Evolutionary conservation across 805 yeast genomes (phyloP), one percentile per base, ranked within the genome.

Genomic region (Saturnispora gosingensis): DNA sequence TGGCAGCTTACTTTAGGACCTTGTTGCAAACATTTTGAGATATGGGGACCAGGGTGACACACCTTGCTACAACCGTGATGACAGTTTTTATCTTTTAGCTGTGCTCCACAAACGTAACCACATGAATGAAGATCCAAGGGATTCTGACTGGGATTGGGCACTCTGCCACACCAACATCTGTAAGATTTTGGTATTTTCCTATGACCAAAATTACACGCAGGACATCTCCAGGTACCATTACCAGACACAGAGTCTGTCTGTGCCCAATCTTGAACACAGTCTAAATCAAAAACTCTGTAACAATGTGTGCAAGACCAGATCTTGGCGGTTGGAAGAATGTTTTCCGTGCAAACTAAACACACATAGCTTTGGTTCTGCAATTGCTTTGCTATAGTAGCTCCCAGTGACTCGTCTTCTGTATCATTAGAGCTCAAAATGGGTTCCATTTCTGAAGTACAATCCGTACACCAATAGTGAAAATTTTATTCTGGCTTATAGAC

Each of bases 1-100:
- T 72, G 71, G 66, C 97, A 89, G 39, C 68, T 68, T 70, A 85
- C 67, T 9, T 71, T 66, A 0, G 95, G 91, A 0, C 91, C 88
- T 63, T 84, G 67, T 1, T 95, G 88, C 13, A 85, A 81, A 69
- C 97, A 89, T 25, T 71, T 72, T 39, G 72, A 71, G 0, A 88
- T 81, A 66, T 90, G 97, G 1, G 89, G 85, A 0, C 96, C 97
- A 2, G 96, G 91, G 64, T 89, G 97, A 63, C 97, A 89, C 15
- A 76, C 74, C 4, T 81, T 68, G 1, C 85, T 67, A 61, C 97
- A 89, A 3, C 80, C 77, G 63, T 89, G 97, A 2, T 81, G 74
- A 63, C 97, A 85, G 38, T 72, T 69, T n/a, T 28, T 49, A 34
- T 35, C 47, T 16, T 43, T 43, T 4, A 48, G 32, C 28, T 40